These are phyloP conservation scores for Picea sitchensis DNA, from an alignment of 75 land plant genomes.

Conservation along the genomic window DNA sequence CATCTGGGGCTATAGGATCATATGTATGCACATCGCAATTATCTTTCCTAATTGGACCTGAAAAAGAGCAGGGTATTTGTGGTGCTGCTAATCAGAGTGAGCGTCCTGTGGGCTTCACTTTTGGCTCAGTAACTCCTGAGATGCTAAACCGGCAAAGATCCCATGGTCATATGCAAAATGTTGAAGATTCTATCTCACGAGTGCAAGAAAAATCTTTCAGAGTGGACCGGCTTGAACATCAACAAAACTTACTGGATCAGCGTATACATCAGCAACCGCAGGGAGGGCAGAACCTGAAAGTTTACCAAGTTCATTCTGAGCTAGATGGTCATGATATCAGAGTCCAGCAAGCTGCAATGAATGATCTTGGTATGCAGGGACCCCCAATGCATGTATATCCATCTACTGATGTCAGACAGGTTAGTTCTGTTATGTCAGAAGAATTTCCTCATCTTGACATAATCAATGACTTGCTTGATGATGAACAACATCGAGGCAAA, in stretches of 20 bases:
- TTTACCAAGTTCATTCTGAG: neutral
- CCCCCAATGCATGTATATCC: neutral
- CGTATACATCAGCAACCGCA: neutral
- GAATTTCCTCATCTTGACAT: conserved; percentile 97
- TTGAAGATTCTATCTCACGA: neutral
- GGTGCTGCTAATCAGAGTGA: neutral
- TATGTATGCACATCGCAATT: conserved; percentile 20
- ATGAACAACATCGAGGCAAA: conserved; percentile 50
- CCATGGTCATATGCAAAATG: neutral
- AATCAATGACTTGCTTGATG: conserved; percentile 86
- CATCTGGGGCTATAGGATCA: conserved; percentile 19
- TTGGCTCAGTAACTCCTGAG: conserved; percentile 65
- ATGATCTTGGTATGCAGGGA: conserved; percentile 1
- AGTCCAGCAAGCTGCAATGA: neutral
- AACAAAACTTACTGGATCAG: conserved; percentile 11
- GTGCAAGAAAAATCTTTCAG: neutral
- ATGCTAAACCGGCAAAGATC: conserved; percentile 12
- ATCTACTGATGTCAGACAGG: neutral
- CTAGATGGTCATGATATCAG: neutral
- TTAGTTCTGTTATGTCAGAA: conserved; percentile 35
- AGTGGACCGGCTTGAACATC: neutral
- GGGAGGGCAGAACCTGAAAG: conserved; percentile 2
- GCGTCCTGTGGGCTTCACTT: conserved; percentile 46
- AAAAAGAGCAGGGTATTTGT: conserved; percentile 9
- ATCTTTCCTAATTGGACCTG: conserved; percentile 15